A percentile compares a stretch with the other conserved stretches of the same genome.
phyloP scores from a whole-genome alignment of 371 early-diverging fungal genomes.

The Funneliformis caledonium region DNA sequence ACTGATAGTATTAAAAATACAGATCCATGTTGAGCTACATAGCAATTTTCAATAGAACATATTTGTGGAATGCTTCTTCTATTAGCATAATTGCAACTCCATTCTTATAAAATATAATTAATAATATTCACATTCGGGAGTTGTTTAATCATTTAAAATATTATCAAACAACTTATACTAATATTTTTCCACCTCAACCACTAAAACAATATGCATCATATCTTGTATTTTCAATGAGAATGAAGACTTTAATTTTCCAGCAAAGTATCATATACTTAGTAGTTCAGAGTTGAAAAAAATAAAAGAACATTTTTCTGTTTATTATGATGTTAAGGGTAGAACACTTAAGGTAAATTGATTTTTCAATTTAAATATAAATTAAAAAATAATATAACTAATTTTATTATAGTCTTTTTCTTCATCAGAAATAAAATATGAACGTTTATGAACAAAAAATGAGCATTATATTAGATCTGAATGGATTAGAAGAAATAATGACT shows the following conservation, averaged over 20 bases:
- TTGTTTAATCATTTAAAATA: neutral
- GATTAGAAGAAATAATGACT: constrained; percentile 8
- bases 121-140: neutral
- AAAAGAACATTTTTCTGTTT: neutral
- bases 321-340: neutral
- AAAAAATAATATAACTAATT: neutral
- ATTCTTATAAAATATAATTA: constrained; percentile 24
- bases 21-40: neutral
- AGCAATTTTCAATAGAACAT: neutral
- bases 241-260: neutral
- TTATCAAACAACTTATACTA: neutral
- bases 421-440: constrained; percentile 11
- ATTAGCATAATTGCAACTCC: neutral
- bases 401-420: neutral
- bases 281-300: neutral
- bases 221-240: neutral
- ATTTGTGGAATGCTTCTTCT: constrained; percentile 15
- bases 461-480: constrained; percentile 6
- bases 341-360: neutral
- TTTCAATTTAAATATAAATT: neutral
- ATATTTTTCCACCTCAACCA: neutral
- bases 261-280: neutral
- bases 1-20: too few relatives aligned
- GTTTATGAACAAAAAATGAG: neutral
- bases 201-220: neutral